Conservation (phyloP, 192 early-diverging fungal species). For the Dimargaris verticillata region DNA sequence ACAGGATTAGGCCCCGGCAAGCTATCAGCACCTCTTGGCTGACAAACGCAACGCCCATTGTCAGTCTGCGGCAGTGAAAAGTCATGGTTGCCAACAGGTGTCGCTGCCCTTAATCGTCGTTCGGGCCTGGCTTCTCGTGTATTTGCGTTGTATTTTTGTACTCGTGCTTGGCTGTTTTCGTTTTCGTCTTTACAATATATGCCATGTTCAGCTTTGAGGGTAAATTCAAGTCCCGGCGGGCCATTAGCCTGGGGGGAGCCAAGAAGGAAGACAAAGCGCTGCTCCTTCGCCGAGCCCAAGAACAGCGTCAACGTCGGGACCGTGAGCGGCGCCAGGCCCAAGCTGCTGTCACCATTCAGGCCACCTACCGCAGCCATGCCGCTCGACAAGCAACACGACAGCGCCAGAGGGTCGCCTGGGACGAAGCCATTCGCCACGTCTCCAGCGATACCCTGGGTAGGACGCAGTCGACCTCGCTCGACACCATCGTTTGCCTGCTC, state of each 20-base stretch:
- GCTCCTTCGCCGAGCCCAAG: slow-evolving; percentile 50
- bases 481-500: not conserved
- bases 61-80: too few species aligned
- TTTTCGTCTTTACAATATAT: not conserved
- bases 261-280: slow-evolving; percentile 45
- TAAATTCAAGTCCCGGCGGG: slow-evolving; percentile 50
- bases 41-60: too few species aligned
- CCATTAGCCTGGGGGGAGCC: slow-evolving; percentile 74
- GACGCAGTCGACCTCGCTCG: not conserved
- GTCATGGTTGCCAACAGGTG: too few species aligned
- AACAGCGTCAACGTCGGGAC: slow-evolving; percentile 55
- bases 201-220: slow-evolving; percentile 61
- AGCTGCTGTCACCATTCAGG: slow-evolving; percentile 50
- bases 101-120: too few species aligned
- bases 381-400: slow-evolving; percentile 14
- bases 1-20: too few species aligned
- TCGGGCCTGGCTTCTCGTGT: too few species aligned
- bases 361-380: slow-evolving; percentile 16
- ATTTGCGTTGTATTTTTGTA: too few species aligned
- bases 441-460: not conserved
- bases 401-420: slow-evolving; percentile 14
- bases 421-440: slow-evolving; percentile 7
- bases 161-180: not conserved
- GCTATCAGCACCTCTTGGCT: too few species aligned
- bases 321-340: slow-evolving; percentile 36